phyloP scores from a whole-genome alignment of 2,329 filamentous ascomycete genomes.

The Ophidiomyces ophidiicola region DNA sequence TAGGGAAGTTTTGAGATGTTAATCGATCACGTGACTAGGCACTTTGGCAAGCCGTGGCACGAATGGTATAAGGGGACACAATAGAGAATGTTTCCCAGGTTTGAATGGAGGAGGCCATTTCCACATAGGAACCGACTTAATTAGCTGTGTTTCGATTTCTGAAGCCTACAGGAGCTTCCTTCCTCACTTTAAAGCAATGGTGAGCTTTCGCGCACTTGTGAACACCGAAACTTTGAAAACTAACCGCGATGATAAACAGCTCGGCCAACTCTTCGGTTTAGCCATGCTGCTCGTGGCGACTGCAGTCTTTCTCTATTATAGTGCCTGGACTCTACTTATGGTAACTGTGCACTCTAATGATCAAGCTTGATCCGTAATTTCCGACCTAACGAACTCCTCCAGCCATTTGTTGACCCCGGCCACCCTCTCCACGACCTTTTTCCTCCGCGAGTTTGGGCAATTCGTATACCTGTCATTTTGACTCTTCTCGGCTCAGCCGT shows the following conservation, averaged over 20 bases:
- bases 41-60: neutral
- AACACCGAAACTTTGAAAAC: neutral
- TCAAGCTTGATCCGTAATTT: neutral
- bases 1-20: neutral
- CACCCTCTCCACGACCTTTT: conserved; percentile 92
- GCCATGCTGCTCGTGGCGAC: conserved; percentile 64
- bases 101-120: no score
- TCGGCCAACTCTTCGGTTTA: conserved; percentile 74
- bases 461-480: conserved; percentile 94
- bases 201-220: conserved; percentile 9
- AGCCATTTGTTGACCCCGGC: conserved; percentile 95
- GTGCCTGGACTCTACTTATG: conserved; percentile 94
- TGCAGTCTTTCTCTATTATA: conserved; percentile 79
- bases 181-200: conserved; percentile 15
- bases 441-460: conserved; percentile 94
- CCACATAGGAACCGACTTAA: neutral
- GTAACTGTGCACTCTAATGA: no score
- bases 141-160: neutral
- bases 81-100: no score
- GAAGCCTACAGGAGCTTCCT: no score
- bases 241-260: conserved; percentile 41
- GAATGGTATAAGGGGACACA: neutral
- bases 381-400: conserved; percentile 9
- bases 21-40: conserved; percentile 3
- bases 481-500: conserved; percentile 84